Evolutionary conservation across 805 yeast genomes (phyloP), one percentile per base, ranked within the genome.

Genomic region (Metschnikowia anglica): DNA sequence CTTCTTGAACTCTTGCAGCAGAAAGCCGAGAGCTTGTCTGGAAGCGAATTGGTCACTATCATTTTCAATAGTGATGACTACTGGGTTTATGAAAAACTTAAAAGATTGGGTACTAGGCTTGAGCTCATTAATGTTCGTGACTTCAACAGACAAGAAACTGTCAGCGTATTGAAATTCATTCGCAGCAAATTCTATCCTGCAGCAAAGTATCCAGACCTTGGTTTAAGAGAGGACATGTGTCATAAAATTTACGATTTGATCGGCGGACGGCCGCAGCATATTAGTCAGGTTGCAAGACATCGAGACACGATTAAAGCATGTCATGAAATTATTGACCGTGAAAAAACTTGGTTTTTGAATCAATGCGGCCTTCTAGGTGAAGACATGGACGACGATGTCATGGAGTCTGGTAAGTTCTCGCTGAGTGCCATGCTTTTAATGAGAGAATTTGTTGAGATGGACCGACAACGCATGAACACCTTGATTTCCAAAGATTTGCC

Each of bases 331-430:
- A 85, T 87, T 43, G 93, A 87, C 58, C 68, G 83, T 7, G 95
- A 87, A 52, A 85, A 84, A 58, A 85, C 89, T 0, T 87, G 95
- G 95, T 83, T 86, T 49, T 69, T 87, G 50, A 87, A 85, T 56
- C 88, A 86, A 54, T 86, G 95, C 62, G 93, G 88, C 0, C 65
- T 87, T 11, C 62, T 87, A 8, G 95, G 95, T 2, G 73, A 72
- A 50, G 79, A 72, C 15, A 85, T 87, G 95, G 95, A 87, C 56
- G 95, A 87, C 55, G 95, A 87, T 63, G 95, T 87, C 5, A 84
- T 85, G 85, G 90, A 84, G 48, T 73, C 76, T 48, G 95, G 95
- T 4, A 86, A 85, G 60, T 85, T 85, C 53, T 72, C 88, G 2
- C 68, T 81, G 7, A 72, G 85, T 31, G 90, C 91, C 12, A 83